A percentile compares a stretch with the other conserved stretches of the same genome.
phyloP scores from a whole-genome alignment of 1,284 basidiomycete species.

The Irpex sp. region DNA sequence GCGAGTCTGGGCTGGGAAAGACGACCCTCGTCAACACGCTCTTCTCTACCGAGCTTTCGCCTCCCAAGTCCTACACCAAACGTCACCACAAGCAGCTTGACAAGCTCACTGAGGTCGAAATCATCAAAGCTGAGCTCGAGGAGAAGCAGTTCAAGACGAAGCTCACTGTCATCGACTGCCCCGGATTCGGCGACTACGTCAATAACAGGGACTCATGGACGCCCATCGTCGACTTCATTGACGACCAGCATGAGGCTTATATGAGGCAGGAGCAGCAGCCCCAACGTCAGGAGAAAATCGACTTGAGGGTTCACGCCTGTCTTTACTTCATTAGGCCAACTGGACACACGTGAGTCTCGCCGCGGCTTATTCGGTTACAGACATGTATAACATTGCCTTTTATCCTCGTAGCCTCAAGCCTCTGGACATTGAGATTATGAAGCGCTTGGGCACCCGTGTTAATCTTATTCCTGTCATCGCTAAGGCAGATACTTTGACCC shows the following conservation, averaged over 20 bases:
- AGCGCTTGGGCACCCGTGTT: slow-evolving; percentile 91
- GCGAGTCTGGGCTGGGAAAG: slow-evolving; percentile 94
- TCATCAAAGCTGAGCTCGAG: slow-evolving; percentile 96
- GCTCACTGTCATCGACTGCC: slow-evolving; percentile 97
- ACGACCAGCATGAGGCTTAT: slow-evolving; percentile 99
- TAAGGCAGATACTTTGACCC: slow-evolving; percentile 95
- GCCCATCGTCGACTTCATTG: slow-evolving; percentile 98
- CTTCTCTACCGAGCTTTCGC: slow-evolving; percentile 96
- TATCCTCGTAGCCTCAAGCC: slow-evolving; percentile 79
- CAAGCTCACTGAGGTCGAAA: slow-evolving; percentile 97
- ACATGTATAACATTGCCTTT: background rate
- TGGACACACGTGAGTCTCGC: slow-evolving; percentile 80
- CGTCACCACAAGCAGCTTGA: slow-evolving; percentile 97
- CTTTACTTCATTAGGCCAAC: slow-evolving; percentile 97
- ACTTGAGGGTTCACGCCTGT: slow-evolving; percentile 95
- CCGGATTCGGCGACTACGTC: slow-evolving; percentile 99
- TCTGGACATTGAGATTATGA: slow-evolving; percentile 99
- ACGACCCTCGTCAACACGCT: slow-evolving; percentile 98
- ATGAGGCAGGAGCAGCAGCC: slow-evolving; percentile 99
- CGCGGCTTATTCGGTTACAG: slow-evolving; percentile 1
- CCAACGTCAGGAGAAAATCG: slow-evolving; percentile 87
- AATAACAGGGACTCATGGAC: slow-evolving; percentile 99
- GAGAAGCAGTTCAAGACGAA: slow-evolving; percentile 99
- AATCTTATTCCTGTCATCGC: slow-evolving; percentile 98
- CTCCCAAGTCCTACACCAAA: slow-evolving; percentile 86